Evolutionary conservation across 148 eudicot genomes (phyloP), one percentile per base, ranked within the genome.

Genomic region (Camellia lanceoleosa): DNA sequence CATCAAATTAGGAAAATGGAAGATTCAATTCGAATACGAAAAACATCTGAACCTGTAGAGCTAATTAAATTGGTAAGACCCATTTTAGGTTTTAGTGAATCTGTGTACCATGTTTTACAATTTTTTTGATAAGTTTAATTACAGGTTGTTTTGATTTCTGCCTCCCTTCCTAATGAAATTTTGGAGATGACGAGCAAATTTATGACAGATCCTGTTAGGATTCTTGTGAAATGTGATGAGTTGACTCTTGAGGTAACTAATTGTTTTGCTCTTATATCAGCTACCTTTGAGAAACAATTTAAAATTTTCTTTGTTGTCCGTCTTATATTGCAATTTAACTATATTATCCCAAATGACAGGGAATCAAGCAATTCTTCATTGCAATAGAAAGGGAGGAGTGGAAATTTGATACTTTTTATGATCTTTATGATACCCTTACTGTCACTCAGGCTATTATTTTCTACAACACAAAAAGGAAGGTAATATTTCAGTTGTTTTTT

Each of bases 191-290:
- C 98, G 74, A 90, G 88, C 91, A 95, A 95, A 82, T 95, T 95
- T 82, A 95, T 95, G 99, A 90, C 97, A 18, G 99, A 95, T 84
- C 99, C 97, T 74, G 93, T 95, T 72, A 85, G 95, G 55, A 95
- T 95, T 84, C 97, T 93, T 73, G 99, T 93, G 62, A 95, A 95
- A 84, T 97, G 97, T 93, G 98, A 95, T 92, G 97, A 95, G 74
- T 87, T 95, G 94, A 95, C 98, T 79, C 91, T 95, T 42, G 97
- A 95, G 94, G 97, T 90, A 77, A 71, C 88, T 63, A 62, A 8
- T 55, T 15, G 42, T 71, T 61, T 30, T 38, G 41, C 74, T 74
- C 51, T 11, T 30, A 19, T 51, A 42, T 70, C 19, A 61, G 56
- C 38, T 44, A 0, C 9, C 43, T 74, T 58, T 43, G 76, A 65